Percentiles rank a stretch among this genome's conserved stretches.
phyloP scores from a whole-genome alignment of 2,329 filamentous ascomycete genomes.

The Fusarium veterinarium region DNA sequence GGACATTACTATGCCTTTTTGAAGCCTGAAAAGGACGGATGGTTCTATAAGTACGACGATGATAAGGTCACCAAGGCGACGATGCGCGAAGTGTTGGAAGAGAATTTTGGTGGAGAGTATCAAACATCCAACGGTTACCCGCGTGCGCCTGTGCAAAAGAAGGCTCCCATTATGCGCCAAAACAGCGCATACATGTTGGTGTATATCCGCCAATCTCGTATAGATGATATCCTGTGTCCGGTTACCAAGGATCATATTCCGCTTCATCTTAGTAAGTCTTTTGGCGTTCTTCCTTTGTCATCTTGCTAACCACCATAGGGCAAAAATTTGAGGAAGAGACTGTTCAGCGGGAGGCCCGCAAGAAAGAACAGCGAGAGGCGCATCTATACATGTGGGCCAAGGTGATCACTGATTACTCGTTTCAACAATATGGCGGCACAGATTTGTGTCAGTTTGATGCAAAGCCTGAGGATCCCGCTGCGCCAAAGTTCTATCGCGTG shows the following conservation, averaged over 20 bases:
- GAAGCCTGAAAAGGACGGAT: constrained; percentile 90
- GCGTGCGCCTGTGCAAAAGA: constrained; percentile 64
- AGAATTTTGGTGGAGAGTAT: constrained; percentile 96
- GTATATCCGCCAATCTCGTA: constrained; percentile 87
- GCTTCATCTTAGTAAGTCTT: constrained; percentile 75
- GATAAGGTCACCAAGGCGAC: constrained; percentile 97
- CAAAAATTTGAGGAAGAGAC: constrained; percentile 84
- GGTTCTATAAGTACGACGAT: constrained; percentile 98
- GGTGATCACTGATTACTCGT: constrained; percentile 84
- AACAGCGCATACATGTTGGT: constrained; percentile 99
- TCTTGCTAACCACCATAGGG: constrained; percentile 58
- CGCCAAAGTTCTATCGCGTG: constrained; percentile 78
- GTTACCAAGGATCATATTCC: constrained; percentile 85
- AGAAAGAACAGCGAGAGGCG: constrained; percentile 91
- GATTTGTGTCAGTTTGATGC: constrained; percentile 80
- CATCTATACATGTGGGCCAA: constrained; percentile 91
- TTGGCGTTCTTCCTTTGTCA: not conserved
- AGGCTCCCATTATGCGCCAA: constrained; percentile 69
- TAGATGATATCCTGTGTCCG: constrained; percentile 84
- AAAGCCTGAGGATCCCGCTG: constrained; percentile 72
- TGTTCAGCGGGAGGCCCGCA: constrained; percentile 77
- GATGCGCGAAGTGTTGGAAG: constrained; percentile 89
- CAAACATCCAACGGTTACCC: constrained; percentile 59
- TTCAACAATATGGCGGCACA: constrained; percentile 82
- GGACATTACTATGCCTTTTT: constrained; percentile 98